These are phyloP conservation scores for Corrigiola litoralis DNA, from an alignment of 179 eudicot genomes.

Conservation along the genomic window DNA sequence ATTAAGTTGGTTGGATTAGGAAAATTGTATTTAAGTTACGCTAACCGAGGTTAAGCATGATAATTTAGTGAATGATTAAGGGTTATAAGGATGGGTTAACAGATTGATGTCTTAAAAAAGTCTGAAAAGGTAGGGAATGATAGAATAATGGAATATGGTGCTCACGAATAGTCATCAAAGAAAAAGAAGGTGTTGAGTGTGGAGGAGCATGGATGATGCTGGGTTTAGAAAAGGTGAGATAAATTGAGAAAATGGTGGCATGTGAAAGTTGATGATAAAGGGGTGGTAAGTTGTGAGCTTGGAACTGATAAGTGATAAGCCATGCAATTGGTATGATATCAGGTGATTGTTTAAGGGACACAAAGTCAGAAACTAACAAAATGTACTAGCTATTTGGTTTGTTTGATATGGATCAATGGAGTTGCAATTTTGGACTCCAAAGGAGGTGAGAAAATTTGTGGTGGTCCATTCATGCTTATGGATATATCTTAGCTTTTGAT, in stretches of 20 bases:
- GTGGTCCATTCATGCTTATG: not conserved
- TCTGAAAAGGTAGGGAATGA: not conserved
- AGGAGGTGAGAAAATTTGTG: not conserved
- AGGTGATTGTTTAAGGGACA: not conserved
- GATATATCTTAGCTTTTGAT: too few species aligned
- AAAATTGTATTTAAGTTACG: too few species aligned
- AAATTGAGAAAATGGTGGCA: too few species aligned
- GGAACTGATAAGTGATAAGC: not conserved
- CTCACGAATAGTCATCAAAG: not conserved
- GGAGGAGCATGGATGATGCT: not conserved
- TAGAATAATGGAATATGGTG: not conserved
- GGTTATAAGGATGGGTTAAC: too few species aligned
- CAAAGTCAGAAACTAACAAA: not conserved
- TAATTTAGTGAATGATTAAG: too few species aligned
- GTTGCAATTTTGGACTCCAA: not conserved
- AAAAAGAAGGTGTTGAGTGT: not conserved
- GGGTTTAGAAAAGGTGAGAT: not conserved
- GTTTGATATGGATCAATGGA: not conserved
- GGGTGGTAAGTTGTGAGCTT: not conserved
- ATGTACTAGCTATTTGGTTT: not conserved
- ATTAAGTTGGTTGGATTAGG: too few species aligned
- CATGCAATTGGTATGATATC: not conserved
- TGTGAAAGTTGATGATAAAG: not conserved
- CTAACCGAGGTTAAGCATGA: too few species aligned
- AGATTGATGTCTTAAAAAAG: too few species aligned